phyloP scores from a whole-genome alignment of 2,329 filamentous ascomycete species.

The Colletotrichum sp. region DNA sequence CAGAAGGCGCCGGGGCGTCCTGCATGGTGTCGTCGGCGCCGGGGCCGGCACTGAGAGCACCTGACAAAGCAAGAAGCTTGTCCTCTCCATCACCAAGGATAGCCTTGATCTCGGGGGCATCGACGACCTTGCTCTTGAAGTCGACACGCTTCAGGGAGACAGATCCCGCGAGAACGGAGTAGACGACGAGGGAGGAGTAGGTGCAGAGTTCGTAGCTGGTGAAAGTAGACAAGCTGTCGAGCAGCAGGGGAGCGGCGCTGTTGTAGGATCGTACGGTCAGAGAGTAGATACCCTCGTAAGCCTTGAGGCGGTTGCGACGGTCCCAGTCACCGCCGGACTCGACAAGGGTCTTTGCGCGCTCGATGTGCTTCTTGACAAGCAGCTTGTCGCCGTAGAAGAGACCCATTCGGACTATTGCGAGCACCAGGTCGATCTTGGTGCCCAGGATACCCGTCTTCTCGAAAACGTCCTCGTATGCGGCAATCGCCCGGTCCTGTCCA shows the following conservation, averaged over 20 bases:
- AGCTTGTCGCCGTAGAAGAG: constrained; percentile 95
- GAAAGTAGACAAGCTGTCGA: constrained; percentile 97
- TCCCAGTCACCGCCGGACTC: constrained; percentile 99
- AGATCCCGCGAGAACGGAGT: constrained; percentile 92
- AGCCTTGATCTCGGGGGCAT: constrained; percentile 97
- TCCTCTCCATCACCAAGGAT: constrained; percentile 91
- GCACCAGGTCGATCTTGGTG: constrained; percentile 95
- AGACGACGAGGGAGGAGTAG: constrained; percentile 93
- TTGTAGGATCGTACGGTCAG: constrained; percentile 92
- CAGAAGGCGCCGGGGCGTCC: constrained; percentile 53
- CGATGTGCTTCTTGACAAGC: constrained; percentile 91
- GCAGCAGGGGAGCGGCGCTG: constrained; percentile 86
- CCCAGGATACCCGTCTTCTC: constrained; percentile 98
- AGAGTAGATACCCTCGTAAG: constrained; percentile 93
- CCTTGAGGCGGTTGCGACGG: constrained; percentile 96
- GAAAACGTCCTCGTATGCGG: constrained; percentile 89
- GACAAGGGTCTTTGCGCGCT: constrained; percentile 86
- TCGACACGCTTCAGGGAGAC: constrained; percentile 95
- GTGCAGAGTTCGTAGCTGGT: constrained; percentile 98
- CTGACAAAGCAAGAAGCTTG: constrained; percentile 81
- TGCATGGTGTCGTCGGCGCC: constrained; percentile 80
- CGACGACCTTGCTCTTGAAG: constrained; percentile 98
- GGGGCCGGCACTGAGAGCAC: constrained; percentile 81
- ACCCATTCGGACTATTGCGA: constrained; percentile 94
- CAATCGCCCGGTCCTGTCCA: constrained; percentile 86